Percentiles rank a stretch among this genome's conserved stretches.
Evolutionary conservation across 805 yeast genomes (phyloP).

Genomic region (Starmerella khaoyaiensis): DNA sequence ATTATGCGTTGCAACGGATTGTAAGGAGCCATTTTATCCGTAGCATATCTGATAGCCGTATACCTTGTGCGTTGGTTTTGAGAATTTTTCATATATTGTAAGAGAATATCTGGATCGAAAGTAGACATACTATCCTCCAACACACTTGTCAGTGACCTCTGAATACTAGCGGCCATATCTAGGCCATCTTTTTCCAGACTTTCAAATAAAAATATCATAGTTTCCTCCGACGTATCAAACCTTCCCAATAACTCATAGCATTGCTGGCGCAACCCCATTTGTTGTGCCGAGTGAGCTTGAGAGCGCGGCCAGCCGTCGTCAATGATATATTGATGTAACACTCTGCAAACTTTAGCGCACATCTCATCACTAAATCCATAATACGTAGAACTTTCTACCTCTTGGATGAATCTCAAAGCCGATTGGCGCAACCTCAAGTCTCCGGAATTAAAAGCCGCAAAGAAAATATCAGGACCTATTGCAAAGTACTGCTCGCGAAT

Average conservation of each 20-base stretch:
- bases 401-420: conserved; percentile 34
- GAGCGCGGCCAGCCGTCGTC: conserved; percentile 27
- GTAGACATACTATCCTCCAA: conserved; percentile 33
- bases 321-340: conserved; percentile 20
- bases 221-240: conserved; percentile 37
- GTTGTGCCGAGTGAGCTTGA: conserved; percentile 5
- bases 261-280: conserved; percentile 17
- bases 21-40: conserved; percentile 49
- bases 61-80: conserved; percentile 41
- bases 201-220: conserved; percentile 54
- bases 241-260: conserved; percentile 74
- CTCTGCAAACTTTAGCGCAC: conserved; percentile 4
- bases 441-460: conserved; percentile 11
- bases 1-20: conserved; percentile 57
- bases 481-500: conserved; percentile 36
- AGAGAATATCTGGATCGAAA: conserved; percentile 24
- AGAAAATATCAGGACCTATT: conserved; percentile 37
- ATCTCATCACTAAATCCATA: background rate
- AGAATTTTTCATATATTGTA: conserved; percentile 30
- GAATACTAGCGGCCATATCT: conserved; percentile 55
- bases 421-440: conserved; percentile 41
- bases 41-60: conserved; percentile 51
- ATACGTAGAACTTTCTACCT: background rate
- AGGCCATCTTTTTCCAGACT: conserved; percentile 51
- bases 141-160: conserved; percentile 53